Conservation (phyloP, 768 basidiomycete genomes). For the Lentinula sp. region DNA sequence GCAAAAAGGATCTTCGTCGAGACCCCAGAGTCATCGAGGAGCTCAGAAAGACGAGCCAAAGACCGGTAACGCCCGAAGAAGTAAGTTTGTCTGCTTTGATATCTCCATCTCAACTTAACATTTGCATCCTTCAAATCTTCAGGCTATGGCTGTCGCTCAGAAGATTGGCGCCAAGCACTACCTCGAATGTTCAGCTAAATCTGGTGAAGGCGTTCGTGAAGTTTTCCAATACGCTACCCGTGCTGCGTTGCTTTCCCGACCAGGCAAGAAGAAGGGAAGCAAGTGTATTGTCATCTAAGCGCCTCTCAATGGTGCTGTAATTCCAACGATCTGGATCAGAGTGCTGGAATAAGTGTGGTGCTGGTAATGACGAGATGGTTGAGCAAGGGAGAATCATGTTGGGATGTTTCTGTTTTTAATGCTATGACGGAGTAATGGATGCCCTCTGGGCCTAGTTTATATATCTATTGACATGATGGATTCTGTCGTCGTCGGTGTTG, state of each 20-base stretch:
- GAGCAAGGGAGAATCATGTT: not conserved
- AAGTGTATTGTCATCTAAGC: constrained; percentile 22
- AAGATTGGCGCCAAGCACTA: constrained; percentile 98
- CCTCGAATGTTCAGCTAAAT: constrained; percentile 95
- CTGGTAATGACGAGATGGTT: not conserved
- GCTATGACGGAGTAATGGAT: constrained; percentile 4
- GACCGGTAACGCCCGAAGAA: constrained; percentile 93
- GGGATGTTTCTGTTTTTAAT: not conserved
- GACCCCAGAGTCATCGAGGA: constrained; percentile 93
- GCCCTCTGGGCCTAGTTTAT: constrained; percentile 1
- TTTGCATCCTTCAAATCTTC: not conserved
- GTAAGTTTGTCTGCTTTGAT: constrained; percentile 29
- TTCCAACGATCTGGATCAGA: too few relatives aligned
- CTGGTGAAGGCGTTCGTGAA: constrained; percentile 95
- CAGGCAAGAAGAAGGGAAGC: constrained; percentile 36
- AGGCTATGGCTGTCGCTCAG: constrained; percentile 93
- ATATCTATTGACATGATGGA: not conserved
- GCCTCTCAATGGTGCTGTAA: not conserved
- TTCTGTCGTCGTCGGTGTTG: not conserved
- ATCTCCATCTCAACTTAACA: not conserved
- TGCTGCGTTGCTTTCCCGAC: constrained; percentile 71
- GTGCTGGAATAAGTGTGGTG: not conserved
- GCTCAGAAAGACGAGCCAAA: constrained; percentile 88
- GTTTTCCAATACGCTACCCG: constrained; percentile 98
- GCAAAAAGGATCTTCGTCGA: constrained; percentile 97